Evolutionary conservation across 2,329 filamentous ascomycete species (phyloP).

Genomic region (Venturia asperata): DNA sequence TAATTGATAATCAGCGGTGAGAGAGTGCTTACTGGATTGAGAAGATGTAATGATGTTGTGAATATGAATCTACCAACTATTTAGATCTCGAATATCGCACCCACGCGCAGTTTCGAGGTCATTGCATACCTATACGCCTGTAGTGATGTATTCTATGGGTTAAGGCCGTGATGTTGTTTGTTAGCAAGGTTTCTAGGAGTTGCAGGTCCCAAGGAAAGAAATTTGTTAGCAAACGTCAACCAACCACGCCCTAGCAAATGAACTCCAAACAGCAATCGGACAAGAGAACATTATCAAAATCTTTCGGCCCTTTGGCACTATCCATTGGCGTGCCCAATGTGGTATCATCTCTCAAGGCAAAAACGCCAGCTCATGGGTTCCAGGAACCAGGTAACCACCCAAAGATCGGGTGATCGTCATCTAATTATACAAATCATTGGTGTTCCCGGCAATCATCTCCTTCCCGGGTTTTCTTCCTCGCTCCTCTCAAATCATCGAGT

Average conservation of each 20-base stretch:
- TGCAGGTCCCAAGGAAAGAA: no score
- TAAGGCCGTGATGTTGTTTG: background rate
- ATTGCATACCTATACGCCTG: background rate
- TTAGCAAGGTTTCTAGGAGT: no score
- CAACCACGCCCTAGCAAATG: no score
- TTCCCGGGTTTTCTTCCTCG: background rate
- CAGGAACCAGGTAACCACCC: background rate
- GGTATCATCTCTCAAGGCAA: background rate
- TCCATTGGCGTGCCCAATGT: background rate
- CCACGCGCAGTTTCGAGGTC: no score
- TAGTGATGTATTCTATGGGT: background rate
- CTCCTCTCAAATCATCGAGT: background rate
- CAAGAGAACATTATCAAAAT: background rate
- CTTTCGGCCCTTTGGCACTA: background rate
- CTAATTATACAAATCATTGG: background rate
- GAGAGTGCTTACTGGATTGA: background rate
- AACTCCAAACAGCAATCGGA: no score
- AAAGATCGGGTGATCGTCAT: background rate
- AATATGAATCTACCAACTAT: background rate
- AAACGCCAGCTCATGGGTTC: background rate
- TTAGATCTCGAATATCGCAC: background rate
- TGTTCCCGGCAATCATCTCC: background rate
- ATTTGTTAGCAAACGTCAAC: no score
- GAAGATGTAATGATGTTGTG: background rate
- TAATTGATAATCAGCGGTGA: background rate